Evolutionary conservation across 148 eudicot genomes (phyloP).

Genomic region (Silene conica): DNA sequence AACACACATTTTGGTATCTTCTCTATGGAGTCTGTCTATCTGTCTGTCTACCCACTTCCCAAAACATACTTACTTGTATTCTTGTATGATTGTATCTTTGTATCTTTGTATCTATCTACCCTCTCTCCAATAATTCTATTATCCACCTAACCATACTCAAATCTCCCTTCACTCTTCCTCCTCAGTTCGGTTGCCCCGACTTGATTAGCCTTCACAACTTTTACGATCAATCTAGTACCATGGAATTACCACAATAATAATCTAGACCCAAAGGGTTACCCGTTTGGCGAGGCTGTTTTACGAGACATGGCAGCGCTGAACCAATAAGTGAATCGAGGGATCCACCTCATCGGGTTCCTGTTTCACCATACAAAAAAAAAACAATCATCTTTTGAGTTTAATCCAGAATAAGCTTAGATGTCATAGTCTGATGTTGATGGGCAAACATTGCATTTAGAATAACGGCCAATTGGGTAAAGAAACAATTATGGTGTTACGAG

Average conservation of each 20-base stretch:
- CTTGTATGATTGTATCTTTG: too few relatives aligned
- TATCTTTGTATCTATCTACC: neutral
- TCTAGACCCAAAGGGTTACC: too few relatives aligned
- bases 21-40: too few relatives aligned
- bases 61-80: conserved; percentile 3
- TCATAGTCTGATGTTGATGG: conserved; percentile 10
- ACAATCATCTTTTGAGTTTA: neutral
- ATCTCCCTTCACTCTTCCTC: neutral
- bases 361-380: conserved; percentile 10
- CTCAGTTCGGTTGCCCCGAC: neutral
- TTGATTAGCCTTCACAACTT: too few relatives aligned
- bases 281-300: conserved; percentile 18
- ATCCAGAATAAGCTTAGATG: neutral
- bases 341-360: conserved; percentile 40
- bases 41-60: neutral
- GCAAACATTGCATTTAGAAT: conserved; percentile 10
- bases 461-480: neutral
- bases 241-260: too few relatives aligned
- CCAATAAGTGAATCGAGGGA: conserved; percentile 17
- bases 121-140: conserved; percentile 7
- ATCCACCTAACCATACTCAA: neutral
- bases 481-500: conserved; percentile 4
- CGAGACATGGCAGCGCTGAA: conserved; percentile 1
- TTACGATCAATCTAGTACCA: too few relatives aligned
- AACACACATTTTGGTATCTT: neutral